A percentile compares a stretch with the other conserved stretches of the same genome.
phyloP scores from a whole-genome alignment of 768 basidiomycete species.

The Xerocomus spinulosus region DNA sequence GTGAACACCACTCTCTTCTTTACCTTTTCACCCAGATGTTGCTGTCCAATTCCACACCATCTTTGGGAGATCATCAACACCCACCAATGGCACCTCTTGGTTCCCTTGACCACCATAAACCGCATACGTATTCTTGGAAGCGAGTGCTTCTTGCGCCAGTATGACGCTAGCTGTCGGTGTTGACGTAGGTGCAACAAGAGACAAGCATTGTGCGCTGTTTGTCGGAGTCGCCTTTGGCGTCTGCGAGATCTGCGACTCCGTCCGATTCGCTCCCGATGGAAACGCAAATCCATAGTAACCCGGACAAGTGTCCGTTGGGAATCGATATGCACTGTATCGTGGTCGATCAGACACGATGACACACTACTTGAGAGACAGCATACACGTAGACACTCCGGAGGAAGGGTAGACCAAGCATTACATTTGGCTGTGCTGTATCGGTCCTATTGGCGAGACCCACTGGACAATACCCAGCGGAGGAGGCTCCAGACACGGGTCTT shows the following conservation, averaged over 20 bases:
- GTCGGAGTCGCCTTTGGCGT: conserved; percentile 26
- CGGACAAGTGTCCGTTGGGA: conserved; percentile 27
- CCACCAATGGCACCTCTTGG: conserved; percentile 7
- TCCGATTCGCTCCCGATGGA: conserved; percentile 25
- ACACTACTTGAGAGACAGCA: background rate
- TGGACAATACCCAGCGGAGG: conserved; percentile 9
- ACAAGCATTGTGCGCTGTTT: conserved; percentile 22
- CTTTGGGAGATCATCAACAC: conserved; percentile 14
- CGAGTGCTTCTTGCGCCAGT: conserved; percentile 9
- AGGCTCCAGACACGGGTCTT: conserved; percentile 3
- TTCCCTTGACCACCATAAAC: conserved; percentile 13
- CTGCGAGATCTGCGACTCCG: conserved; percentile 25
- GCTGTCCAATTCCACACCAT: conserved; percentile 21
- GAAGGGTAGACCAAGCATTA: conserved; percentile 25
- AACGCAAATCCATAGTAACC: conserved; percentile 33
- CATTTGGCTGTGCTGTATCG: conserved; percentile 10
- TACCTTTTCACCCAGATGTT: conserved; percentile 1
- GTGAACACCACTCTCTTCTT: background rate
- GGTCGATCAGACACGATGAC: background rate
- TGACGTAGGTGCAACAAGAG: conserved; percentile 24
- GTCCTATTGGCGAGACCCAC: conserved; percentile 18
- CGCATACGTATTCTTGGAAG: conserved; percentile 4
- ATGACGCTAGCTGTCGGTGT: conserved; percentile 21
- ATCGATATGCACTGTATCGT: conserved; percentile 27
- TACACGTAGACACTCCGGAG: conserved; percentile 31